Base-by-base conservation (phyloP, 805 yeast genomes). In the Candida tammaniensis region DNA sequence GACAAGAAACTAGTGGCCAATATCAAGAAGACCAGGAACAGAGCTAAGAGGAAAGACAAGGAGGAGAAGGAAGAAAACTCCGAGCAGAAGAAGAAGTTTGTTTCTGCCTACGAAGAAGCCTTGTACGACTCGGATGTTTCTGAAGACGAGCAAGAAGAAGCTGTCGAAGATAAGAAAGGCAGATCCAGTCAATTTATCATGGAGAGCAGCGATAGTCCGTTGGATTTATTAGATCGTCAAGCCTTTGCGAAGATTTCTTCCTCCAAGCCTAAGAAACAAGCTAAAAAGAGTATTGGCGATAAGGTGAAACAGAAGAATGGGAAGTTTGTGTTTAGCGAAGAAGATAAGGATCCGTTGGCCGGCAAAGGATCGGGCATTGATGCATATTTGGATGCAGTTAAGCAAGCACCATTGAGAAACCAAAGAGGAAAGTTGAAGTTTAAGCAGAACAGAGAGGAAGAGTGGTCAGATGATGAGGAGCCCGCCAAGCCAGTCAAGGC, bases 361-460 rank as follows among this genome's bases (percentile, higher is more conserved):
- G 59, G 61, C 17, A 63, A 67, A 36, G 59, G 59, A 4, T 55
- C 69, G 29, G 95, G 96, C 12, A 76, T 91, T 45, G 85, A 85
- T 54, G 98, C 97, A 0, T 93, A 93, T 57, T 76, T 88, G 46
- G 96, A 88, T 43, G 98, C 98, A 5, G 87, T 93, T 16, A 82
- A 78, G 57, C 85, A 83, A 49, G 97, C 93, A 16, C 98, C 98
- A 19, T 79, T 88, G 3, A 82, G 96, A 61, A 96, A 97, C 39
- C 96, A 86, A 68, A 79, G 78, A 66, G 89, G 89, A 61, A 87
- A 79, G 65, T 76, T 91, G 72, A 91, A 88, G 64, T 91, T 78
- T 67, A 86, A 83, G 64, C 79, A 82, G 56, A 73, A 78, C 31
- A 68, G 70, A 35, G 68, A 63, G 15, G 72, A 73, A 15, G 77